phyloP scores from a whole-genome alignment of 1,139 yeast genomes.

The Candida buenavistaensis region DNA sequence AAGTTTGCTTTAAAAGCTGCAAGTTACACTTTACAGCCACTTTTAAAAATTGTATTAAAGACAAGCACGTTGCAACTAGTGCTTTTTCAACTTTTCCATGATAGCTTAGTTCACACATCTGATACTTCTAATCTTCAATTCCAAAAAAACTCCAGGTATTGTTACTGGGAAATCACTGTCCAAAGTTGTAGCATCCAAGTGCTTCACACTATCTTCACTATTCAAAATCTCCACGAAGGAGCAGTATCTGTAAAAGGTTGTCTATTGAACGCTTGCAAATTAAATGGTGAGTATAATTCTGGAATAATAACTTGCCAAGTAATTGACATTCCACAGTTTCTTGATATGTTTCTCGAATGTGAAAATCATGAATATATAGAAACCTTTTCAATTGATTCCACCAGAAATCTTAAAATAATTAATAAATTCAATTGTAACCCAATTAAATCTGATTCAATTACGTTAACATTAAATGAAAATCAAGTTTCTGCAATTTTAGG shows the following conservation, averaged over 20 bases:
- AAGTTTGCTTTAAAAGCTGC: neutral
- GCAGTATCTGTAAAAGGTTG: constrained; percentile 2
- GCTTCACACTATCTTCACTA: neutral
- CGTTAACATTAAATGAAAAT: constrained; percentile 15
- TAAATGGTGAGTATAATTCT: constrained; percentile 3
- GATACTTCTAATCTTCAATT: neutral
- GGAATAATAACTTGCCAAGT: constrained; percentile 4
- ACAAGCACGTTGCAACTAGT: too few species aligned
- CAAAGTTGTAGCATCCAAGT: neutral
- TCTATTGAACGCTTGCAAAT: constrained; percentile 1
- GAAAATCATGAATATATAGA: neutral
- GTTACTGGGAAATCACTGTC: neutral
- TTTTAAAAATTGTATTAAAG: too few species aligned
- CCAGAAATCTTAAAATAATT: neutral
- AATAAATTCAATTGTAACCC: neutral
- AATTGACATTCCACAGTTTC: neutral
- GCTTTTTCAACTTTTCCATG: too few species aligned
- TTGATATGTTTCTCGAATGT: neutral
- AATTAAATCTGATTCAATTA: neutral
- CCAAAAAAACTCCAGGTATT: neutral
- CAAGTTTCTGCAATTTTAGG: constrained; percentile 35
- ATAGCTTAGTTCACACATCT: too few species aligned
- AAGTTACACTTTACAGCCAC: neutral
- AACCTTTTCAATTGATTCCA: constrained; percentile 1
- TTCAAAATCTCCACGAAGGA: neutral